phyloP scores from a whole-genome alignment of 192 early-diverging fungal genomes.

The Lobosporangium transversale region DNA sequence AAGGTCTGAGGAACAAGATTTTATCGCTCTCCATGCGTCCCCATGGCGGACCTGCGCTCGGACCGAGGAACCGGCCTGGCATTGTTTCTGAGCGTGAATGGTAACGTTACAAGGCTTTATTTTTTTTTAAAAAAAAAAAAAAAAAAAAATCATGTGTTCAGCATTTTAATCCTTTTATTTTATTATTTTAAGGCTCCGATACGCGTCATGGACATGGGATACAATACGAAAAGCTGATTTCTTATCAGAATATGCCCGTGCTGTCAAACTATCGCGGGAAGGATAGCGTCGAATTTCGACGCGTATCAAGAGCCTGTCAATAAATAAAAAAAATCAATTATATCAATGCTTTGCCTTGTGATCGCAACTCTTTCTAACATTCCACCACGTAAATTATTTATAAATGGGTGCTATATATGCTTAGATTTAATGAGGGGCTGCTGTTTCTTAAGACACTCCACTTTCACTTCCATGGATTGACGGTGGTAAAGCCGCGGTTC shows the following conservation, averaged over 20 bases:
- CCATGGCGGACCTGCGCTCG: conserved; percentile 42
- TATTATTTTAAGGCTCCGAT: conserved; percentile 19
- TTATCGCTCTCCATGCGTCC: conserved; percentile 41
- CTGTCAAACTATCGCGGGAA: conserved; percentile 27
- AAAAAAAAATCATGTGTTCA: not conserved
- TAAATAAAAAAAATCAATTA: no score
- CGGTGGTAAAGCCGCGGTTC: conserved; percentile 12
- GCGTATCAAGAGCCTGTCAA: no score
- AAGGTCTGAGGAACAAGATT: conserved; percentile 37
- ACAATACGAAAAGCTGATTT: conserved; percentile 39
- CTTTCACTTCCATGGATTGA: conserved; percentile 35
- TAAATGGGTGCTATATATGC: no score
- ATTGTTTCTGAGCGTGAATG: conserved; percentile 42
- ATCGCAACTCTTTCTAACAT: no score
- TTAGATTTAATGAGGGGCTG: no score
- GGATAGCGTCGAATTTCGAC: conserved; percentile 2
- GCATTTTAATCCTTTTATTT: not conserved
- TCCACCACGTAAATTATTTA: no score
- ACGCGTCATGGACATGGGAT: conserved; percentile 32
- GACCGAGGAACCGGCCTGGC: conserved; percentile 29
- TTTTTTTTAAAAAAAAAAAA: no score
- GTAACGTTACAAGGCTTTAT: conserved; percentile 2
- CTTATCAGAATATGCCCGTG: conserved; percentile 24
- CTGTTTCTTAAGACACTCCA: no score
- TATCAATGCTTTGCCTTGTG: no score